These are phyloP conservation scores for Przewalskia tangutica DNA, from an alignment of 257 asterid genomes.

Conservation along the genomic window DNA sequence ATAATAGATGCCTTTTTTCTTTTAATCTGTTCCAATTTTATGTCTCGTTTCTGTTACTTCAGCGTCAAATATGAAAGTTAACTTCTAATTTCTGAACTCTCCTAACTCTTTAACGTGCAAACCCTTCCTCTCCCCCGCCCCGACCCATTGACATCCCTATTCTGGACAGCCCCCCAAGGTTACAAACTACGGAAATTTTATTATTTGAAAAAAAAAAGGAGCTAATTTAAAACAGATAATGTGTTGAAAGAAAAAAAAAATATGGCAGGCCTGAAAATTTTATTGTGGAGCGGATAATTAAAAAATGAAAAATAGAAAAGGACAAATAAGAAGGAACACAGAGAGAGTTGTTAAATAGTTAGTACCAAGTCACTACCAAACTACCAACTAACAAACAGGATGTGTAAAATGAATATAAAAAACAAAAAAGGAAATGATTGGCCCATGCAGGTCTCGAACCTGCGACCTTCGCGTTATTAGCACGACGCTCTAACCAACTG, in stretches of 20 bases:
- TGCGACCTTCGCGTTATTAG: constrained; percentile 38
- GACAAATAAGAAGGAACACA: no score
- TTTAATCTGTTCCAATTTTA: neutral
- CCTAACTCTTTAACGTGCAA: neutral
- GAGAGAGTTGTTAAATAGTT: neutral
- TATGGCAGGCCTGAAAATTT: neutral
- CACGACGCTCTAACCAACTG: constrained; percentile 41
- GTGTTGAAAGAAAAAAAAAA: neutral
- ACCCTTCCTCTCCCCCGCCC: no score
- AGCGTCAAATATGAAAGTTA: neutral
- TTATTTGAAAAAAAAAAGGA: neutral
- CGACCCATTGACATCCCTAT: no score
- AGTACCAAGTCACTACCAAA: no score
- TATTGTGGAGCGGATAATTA: neutral
- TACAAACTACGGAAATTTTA: neutral
- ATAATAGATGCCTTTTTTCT: neutral
- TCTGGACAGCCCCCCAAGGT: neutral
- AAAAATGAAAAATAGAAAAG: neutral
- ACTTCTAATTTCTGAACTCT: neutral
- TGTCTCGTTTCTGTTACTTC: neutral
- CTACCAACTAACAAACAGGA: no score
- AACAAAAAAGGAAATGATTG: neutral
- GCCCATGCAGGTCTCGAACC: constrained; percentile 44
- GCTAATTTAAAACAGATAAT: neutral
- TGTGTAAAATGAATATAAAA: neutral